A percentile compares a stretch with the other conserved stretches of the same genome.
phyloP scores from a whole-genome alignment of 139 green algal genomes.

The Chlamydomonas sp. region DNA sequence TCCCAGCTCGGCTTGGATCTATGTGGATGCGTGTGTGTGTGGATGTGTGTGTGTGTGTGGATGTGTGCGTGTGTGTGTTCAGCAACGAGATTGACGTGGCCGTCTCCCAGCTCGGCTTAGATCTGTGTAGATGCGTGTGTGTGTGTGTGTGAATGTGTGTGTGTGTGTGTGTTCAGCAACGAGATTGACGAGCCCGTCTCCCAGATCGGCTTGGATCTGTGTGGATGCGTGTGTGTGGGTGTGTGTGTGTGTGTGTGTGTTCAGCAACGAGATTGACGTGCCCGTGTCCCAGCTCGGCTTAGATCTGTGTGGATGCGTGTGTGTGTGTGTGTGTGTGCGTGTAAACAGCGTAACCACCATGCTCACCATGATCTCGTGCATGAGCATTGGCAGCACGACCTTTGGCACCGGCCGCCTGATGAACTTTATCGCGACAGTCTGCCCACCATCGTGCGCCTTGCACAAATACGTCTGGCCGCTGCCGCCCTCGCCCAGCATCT shows the following conservation, averaged over 20 bases:
- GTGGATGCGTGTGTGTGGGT: not conserved
- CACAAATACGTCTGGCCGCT: conserved; percentile 46
- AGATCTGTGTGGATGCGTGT: too few relatives aligned
- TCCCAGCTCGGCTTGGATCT: too few relatives aligned
- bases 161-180: too few relatives aligned
- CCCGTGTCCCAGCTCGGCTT: not conserved
- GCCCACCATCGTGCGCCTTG: conserved; percentile 17
- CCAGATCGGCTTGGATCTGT: too few relatives aligned
- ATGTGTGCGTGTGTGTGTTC: too few relatives aligned
- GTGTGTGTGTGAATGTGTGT: too few relatives aligned
- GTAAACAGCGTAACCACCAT: not conserved
- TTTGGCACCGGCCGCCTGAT: conserved; percentile 39
- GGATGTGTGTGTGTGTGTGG: too few relatives aligned
- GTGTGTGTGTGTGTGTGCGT: not conserved
- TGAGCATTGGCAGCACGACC: conserved; percentile 44
- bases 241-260: not conserved
- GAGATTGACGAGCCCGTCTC: too few relatives aligned
- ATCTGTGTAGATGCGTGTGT: too few relatives aligned
- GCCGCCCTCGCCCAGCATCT: conserved; percentile 41
- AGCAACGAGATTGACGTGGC: too few relatives aligned
- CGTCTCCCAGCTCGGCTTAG: too few relatives aligned
- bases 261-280: not conserved
- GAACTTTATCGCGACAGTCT: conserved; percentile 45
- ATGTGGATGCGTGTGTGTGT: too few relatives aligned
- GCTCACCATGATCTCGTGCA: conserved; percentile 47